Evolutionary conservation across 108 stramenopile genomes (phyloP), one percentile per base, ranked within the genome.

Genomic region (Asterionellopsis glacialis): DNA sequence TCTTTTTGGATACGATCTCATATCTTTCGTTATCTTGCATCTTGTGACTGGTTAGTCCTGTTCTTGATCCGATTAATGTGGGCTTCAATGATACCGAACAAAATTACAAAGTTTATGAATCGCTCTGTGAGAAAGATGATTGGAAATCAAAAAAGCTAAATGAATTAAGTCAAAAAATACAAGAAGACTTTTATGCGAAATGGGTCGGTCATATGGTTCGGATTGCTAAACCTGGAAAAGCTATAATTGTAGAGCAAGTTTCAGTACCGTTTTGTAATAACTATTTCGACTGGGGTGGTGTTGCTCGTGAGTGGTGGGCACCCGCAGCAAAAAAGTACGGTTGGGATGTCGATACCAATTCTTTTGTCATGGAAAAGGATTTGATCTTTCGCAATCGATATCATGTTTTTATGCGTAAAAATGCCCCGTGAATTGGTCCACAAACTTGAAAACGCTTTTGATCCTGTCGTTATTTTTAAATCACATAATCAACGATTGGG

Each of bases 191-290:
- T 66, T 75, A 59, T 41, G 79, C 61, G 0, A 33, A 51, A 45
- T 75, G 73, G 73, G 74, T 80, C 1, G 49, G 23, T 9, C 68
- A 80, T 57, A 67, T 80, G 79, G 53, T 70, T 21, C 79, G 79
- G 12, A 72, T 80, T 51, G 73, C 79, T 45, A 80, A 75, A 52
- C 73, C 70, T 13, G 74, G 79, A 10, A 66, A 40, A 27, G 65
- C 74, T 0, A 55, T 80, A 16, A 64, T 75, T 33, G 57, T 73
- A 1, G 79, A 80, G 47, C 57, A 67, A 49, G 66, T 68, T 2
- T 72, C 74, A 22, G 16, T 15, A 9, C 57, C 61, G 11, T 52
- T 64, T 16, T 80, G 79, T 50, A 53, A 65, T 41, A 40, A 67
- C 49, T 13, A 28, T n/a, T 45, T 69, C 45, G 61, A 74, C 59